A percentile compares a stretch with the other conserved stretches of the same genome.
These are phyloP conservation scores for Posidonia oceanica DNA, from an alignment of 116 monocot genomes.

Conservation along the genomic window DNA sequence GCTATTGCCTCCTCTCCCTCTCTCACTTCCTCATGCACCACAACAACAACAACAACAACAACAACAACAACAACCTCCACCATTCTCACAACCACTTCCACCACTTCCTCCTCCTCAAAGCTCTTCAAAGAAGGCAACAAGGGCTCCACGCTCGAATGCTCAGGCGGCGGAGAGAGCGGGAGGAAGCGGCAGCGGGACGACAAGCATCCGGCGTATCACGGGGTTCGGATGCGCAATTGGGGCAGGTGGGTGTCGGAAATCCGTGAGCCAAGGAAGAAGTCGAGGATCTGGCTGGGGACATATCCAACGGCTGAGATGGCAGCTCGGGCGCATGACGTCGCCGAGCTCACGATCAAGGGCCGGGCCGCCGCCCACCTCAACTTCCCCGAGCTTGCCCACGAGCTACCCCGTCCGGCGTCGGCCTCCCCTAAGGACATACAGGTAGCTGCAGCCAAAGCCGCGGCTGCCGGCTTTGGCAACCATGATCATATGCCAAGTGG, in stretches of 20 bases:
- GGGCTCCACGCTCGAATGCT: neutral
- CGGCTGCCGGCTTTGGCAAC: constrained; percentile 9
- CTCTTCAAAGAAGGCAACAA: neutral
- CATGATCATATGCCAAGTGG: too few species aligned
- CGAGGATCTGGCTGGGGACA: constrained; percentile 59
- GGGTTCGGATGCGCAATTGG: constrained; percentile 52
- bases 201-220: constrained; percentile 28
- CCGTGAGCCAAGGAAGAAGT: constrained; percentile 50
- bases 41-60: too few species aligned
- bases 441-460: constrained; percentile 44
- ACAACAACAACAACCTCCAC: neutral
- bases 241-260: constrained; percentile 61
- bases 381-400: constrained; percentile 41
- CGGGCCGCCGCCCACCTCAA: constrained; percentile 38
- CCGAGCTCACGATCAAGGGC: constrained; percentile 61
- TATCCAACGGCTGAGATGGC: constrained; percentile 69
- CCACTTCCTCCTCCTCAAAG: constrained; percentile 8
- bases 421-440: constrained; percentile 57
- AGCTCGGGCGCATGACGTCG: constrained; percentile 62
- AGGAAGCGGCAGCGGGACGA: constrained; percentile 6
- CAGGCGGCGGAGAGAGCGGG: constrained; percentile 1
- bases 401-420: constrained; percentile 42
- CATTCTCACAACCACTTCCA: too few species aligned
- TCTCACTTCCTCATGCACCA: too few species aligned
- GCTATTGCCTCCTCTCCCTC: too few species aligned